Percentiles rank a stretch among this genome's conserved stretches.
phyloP scores from a whole-genome alignment of 2,329 filamentous ascomycete genomes.

The Arthroderma sp. region DNA sequence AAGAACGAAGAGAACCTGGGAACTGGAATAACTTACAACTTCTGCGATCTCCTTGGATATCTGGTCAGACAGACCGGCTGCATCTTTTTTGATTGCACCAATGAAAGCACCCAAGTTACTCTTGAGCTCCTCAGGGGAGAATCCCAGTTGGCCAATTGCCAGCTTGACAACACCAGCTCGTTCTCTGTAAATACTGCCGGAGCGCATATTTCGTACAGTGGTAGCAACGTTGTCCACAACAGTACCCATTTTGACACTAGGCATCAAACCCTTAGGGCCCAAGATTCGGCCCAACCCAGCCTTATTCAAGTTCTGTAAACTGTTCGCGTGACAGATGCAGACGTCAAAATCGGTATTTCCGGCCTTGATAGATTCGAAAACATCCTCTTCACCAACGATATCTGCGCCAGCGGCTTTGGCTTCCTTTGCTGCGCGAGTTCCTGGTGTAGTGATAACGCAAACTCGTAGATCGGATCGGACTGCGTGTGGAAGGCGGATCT shows the following conservation, averaged over 20 bases:
- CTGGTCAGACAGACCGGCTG: conserved; percentile 50
- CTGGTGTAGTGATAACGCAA: conserved; percentile 80
- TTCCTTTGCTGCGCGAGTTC: conserved; percentile 58
- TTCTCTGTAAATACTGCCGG: conserved; percentile 79
- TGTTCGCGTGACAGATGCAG: conserved; percentile 72
- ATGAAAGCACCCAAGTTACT: conserved; percentile 73
- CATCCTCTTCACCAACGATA: conserved; percentile 69
- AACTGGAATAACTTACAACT: conserved; percentile 41
- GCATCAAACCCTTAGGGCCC: conserved; percentile 87
- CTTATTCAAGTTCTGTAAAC: conserved; percentile 66
- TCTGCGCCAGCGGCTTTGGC: conserved; percentile 68
- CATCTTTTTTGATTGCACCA: conserved; percentile 64
- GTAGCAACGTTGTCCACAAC: conserved; percentile 67
- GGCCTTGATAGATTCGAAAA: conserved; percentile 67
- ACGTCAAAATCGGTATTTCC: conserved; percentile 79
- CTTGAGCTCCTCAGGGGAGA: conserved; percentile 74
- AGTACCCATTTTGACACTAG: conserved; percentile 73
- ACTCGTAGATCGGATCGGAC: conserved; percentile 81
- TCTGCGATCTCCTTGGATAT: conserved; percentile 62
- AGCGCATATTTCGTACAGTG: conserved; percentile 70
- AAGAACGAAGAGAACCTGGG: too few relatives aligned
- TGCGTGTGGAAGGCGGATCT: conserved; percentile 75
- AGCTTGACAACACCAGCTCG: conserved; percentile 70
- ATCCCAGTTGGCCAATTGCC: conserved; percentile 81
- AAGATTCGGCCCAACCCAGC: conserved; percentile 67